Evolutionary conservation across 2,329 filamentous ascomycete species (phyloP), one percentile per base, ranked within the genome.

Genomic region (Blastomyces percursus): DNA sequence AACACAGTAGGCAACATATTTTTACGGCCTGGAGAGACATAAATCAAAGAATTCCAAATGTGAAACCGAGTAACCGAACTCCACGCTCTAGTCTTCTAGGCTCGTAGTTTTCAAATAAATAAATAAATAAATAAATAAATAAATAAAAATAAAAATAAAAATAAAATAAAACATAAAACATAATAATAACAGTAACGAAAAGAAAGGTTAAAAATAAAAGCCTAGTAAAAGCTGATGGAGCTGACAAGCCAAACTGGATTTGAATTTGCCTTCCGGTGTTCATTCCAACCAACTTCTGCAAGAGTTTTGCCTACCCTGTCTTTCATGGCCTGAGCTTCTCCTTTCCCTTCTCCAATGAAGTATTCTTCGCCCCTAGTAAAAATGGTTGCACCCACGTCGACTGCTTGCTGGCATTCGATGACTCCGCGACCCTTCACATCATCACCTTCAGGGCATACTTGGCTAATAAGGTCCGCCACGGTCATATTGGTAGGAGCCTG

Each of bases 301-400:
- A 88, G 73, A 0, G 77, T 78, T 76, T 79, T 79, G 65, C 75
- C 76, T 66, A 76, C 72, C 11, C 77, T 78, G 46, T 77, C 74
- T 44, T 85, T 76, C 67, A 69, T 68, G 2, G 38, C 50, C 21
- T 58, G 63, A 19, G 51, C 54, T 11, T 65, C 60, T 5, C 64
- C 65, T 48, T 64, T 64, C 11, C 62, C 63, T 27, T 61, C 63
- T 12, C 66, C 67, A 57, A 14, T 80, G 81, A 0, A 83, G 82
- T 85, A 78, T 8, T 76, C 77, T 54, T 82, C 68, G 0, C 84
- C 84, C 65, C 80, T 81, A 67, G 83, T 81, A 84, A 86, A 89
- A 38, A 73, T 76, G n/a, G 40, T 35, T 27, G 44, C 12, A 59
- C 32, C 12, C 0, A 84, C 85, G 30, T 80, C 82, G 2, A 80